phyloP scores from a whole-genome alignment of 768 basidiomycete species.

The Lactarius quietus region DNA sequence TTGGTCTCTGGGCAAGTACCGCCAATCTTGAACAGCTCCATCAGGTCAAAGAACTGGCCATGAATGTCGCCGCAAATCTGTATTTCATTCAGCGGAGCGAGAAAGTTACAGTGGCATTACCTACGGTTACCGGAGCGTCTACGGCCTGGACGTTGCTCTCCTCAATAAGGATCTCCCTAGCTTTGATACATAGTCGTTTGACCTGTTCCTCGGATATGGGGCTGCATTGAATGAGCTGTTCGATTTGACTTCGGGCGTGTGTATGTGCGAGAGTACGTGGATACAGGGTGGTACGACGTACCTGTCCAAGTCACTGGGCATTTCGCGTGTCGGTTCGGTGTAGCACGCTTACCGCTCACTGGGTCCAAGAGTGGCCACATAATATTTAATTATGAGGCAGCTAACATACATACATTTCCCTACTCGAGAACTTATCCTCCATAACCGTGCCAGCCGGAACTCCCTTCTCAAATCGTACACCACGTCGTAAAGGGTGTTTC shows the following conservation, averaged over 20 bases:
- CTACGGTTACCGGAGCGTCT: constrained; percentile 92
- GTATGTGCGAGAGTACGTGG: not conserved
- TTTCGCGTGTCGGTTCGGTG: not conserved
- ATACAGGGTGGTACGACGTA: not conserved
- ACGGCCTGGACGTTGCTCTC: constrained; percentile 97
- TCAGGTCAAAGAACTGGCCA: constrained; percentile 94
- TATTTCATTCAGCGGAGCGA: constrained; percentile 24
- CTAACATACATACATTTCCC: constrained; percentile 9
- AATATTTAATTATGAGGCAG: constrained; percentile 8
- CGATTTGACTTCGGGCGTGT: constrained; percentile 70
- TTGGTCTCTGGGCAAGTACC: constrained; percentile 91
- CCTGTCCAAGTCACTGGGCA: constrained; percentile 27
- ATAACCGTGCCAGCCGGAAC: not conserved
- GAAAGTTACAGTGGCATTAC: constrained; percentile 31
- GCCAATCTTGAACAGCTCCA: constrained; percentile 93
- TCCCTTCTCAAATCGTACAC: constrained; percentile 3
- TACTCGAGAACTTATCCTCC: not conserved
- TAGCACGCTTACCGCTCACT: not conserved
- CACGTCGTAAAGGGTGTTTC: not conserved
- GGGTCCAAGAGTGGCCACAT: not conserved
- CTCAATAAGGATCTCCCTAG: constrained; percentile 94
- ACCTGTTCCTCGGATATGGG: constrained; percentile 96
- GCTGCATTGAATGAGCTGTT: constrained; percentile 89
- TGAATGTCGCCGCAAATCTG: constrained; percentile 96
- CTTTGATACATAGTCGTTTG: constrained; percentile 91